A percentile compares a stretch with the other conserved stretches of the same genome.
Evolutionary conservation across 2,329 filamentous ascomycete species (phyloP).

Genomic region (Ceratocystis colombiana): DNA sequence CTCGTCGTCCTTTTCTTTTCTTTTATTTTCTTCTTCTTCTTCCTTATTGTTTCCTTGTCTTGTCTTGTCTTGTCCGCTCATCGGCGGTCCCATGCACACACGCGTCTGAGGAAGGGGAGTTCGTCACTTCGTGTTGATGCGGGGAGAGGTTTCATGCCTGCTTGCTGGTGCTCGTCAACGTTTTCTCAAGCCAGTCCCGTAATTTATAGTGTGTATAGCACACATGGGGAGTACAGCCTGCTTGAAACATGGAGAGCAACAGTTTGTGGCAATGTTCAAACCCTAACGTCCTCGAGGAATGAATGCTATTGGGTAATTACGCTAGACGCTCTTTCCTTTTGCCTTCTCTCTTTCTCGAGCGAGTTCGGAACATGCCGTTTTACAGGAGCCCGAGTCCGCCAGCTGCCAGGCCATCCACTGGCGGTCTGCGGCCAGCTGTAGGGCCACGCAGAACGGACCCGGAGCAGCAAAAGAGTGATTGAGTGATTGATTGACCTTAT

Average conservation of each 20-base stretch:
- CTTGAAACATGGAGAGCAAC: constrained; percentile 3
- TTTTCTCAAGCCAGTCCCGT: neutral
- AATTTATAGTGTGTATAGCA: neutral
- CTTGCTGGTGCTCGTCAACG: neutral
- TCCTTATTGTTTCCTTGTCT: neutral
- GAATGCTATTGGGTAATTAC: too few relatives aligned
- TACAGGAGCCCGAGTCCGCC: constrained; percentile 2
- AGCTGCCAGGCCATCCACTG: neutral
- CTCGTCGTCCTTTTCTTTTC: neutral
- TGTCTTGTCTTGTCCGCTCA: neutral
- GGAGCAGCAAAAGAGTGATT: too few relatives aligned
- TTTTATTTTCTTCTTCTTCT: neutral
- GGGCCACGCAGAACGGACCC: neutral
- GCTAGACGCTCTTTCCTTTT: neutral
- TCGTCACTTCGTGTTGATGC: neutral
- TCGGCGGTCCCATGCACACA: neutral
- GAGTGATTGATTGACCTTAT: neutral
- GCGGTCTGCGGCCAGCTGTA: neutral
- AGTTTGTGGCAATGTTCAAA: neutral
- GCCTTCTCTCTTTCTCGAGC: neutral
- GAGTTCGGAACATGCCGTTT: neutral
- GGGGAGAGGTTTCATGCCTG: constrained; percentile 1
- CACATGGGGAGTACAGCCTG: neutral
- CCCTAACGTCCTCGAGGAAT: neutral
- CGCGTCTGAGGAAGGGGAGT: neutral